Conservation (phyloP, 148 eudicot genomes). For the Chenopodium formosanum region DNA sequence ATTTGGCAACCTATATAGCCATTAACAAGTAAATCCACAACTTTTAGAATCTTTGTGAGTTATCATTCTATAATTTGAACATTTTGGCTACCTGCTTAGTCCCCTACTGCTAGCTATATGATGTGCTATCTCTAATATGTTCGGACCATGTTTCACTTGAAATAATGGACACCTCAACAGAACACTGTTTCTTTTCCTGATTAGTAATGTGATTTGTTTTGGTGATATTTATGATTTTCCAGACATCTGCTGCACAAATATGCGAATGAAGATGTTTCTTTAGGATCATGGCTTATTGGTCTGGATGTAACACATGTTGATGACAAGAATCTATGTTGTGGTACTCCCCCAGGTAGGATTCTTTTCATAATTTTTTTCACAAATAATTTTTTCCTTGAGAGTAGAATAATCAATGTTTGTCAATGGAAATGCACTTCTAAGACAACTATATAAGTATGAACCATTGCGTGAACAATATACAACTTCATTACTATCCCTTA, state of each 20-base stretch:
- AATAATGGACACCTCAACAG: neutral
- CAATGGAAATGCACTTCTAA: neutral
- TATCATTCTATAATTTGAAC: neutral
- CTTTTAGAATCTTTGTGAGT: neutral
- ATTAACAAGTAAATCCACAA: neutral
- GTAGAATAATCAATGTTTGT: too few species aligned
- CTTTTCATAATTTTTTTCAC: neutral
- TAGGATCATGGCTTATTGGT: conserved; percentile 76
- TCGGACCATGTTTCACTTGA: neutral
- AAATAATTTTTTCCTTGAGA: neutral
- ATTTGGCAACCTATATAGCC: neutral
- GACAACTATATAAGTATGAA: too few species aligned
- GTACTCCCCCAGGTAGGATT: conserved; percentile 70
- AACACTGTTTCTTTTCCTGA: neutral
- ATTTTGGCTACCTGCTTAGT: neutral
- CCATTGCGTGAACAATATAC: too few species aligned
- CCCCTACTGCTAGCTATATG: neutral
- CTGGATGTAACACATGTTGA: conserved; percentile 67
- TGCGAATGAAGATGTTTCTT: conserved; percentile 71
- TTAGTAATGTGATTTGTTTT: neutral
- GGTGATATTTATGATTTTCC: conserved; percentile 2
- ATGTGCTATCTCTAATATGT: neutral
- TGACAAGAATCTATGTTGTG: conserved; percentile 65
- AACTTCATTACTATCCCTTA: neutral
- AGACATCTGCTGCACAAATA: conserved; percentile 67